phyloP scores from a whole-genome alignment of 1,284 basidiomycete genomes.

The Cutaneotrichosporon arboriforme region DNA sequence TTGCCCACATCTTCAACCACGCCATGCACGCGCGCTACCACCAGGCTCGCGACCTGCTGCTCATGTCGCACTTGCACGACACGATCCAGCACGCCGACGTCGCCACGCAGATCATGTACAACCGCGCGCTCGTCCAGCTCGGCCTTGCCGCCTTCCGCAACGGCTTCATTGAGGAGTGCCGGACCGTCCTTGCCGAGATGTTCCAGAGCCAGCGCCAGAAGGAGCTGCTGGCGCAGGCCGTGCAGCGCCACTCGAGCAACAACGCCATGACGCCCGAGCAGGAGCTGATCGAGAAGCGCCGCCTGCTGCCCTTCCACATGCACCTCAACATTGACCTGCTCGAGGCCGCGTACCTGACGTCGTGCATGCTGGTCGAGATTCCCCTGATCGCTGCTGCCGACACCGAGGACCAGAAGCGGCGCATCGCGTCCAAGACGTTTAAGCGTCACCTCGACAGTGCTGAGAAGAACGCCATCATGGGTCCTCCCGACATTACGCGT shows the following conservation, averaged over 20 bases:
- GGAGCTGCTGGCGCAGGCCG: slow-evolving; percentile 93
- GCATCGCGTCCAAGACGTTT: slow-evolving; percentile 91
- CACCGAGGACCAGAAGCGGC: slow-evolving; percentile 85
- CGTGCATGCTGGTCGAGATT: slow-evolving; percentile 97
- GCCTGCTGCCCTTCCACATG: slow-evolving; percentile 98
- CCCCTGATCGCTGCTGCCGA: slow-evolving; percentile 90
- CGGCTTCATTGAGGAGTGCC: slow-evolving; percentile 90
- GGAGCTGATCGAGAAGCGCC: slow-evolving; percentile 91
- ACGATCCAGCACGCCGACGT: slow-evolving; percentile 93
- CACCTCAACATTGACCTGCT: slow-evolving; percentile 98
- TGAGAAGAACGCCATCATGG: slow-evolving; percentile 95
- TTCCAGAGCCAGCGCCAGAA: slow-evolving; percentile 94
- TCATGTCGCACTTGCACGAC: slow-evolving; percentile 99
- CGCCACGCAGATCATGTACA: slow-evolving; percentile 95
- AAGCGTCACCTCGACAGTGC: slow-evolving; percentile 92
- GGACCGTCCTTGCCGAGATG: slow-evolving; percentile 88
- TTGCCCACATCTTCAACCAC: slow-evolving; percentile 95
- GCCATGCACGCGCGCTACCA: slow-evolving; percentile 95
- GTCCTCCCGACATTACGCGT: slow-evolving; percentile 95
- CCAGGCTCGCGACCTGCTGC: slow-evolving; percentile 93
- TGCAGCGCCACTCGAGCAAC: slow-evolving; percentile 75
- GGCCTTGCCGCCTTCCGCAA: slow-evolving; percentile 94
- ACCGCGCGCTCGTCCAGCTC: slow-evolving; percentile 94
- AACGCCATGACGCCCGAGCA: slow-evolving; percentile 86
- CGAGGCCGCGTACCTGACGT: slow-evolving; percentile 95